phyloP scores from a whole-genome alignment of 2,329 filamentous ascomycete genomes.

The Colletotrichum sp. region DNA sequence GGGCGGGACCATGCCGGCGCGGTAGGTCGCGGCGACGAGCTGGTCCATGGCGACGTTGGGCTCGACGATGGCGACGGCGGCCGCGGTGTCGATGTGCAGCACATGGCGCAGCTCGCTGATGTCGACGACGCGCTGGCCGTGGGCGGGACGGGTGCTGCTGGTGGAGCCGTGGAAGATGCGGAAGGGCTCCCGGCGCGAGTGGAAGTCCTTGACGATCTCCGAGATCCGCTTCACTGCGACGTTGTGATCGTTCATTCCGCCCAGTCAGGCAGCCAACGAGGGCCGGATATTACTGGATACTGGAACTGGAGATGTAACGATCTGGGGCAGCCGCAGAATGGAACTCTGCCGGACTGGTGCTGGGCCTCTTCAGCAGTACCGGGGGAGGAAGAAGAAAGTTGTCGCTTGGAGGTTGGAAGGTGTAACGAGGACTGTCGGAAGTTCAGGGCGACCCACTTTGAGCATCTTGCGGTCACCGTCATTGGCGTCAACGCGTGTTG shows the following conservation, averaged over 20 bases:
- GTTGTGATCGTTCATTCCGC: constrained; percentile 50
- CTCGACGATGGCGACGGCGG: constrained; percentile 67
- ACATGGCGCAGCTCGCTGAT: constrained; percentile 69
- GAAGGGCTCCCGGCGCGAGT: constrained; percentile 58
- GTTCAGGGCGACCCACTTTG: neutral
- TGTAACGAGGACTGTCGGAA: constrained; percentile 11
- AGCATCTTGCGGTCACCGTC: neutral
- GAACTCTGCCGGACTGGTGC: neutral
- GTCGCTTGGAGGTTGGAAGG: neutral
- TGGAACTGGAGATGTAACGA: neutral
- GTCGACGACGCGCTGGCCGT: constrained; percentile 65
- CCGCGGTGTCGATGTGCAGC: constrained; percentile 59
- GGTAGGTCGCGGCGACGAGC: constrained; percentile 63
- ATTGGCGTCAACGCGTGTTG: neutral
- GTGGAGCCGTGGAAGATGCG: constrained; percentile 81
- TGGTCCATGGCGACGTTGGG: constrained; percentile 74
- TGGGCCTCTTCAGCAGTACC: neutral
- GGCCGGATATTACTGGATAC: neutral
- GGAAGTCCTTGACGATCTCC: constrained; percentile 47
- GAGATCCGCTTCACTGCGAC: constrained; percentile 48
- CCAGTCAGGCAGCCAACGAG: neutral
- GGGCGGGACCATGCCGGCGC: constrained; percentile 62
- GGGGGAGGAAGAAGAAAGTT: neutral
- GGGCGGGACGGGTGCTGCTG: constrained; percentile 72
- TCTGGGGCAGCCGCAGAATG: neutral